Percentiles rank a stretch among this genome's conserved stretches.
Conservation (phyloP, 768 basidiomycete genomes). For the Cyathus striatus region DNA sequence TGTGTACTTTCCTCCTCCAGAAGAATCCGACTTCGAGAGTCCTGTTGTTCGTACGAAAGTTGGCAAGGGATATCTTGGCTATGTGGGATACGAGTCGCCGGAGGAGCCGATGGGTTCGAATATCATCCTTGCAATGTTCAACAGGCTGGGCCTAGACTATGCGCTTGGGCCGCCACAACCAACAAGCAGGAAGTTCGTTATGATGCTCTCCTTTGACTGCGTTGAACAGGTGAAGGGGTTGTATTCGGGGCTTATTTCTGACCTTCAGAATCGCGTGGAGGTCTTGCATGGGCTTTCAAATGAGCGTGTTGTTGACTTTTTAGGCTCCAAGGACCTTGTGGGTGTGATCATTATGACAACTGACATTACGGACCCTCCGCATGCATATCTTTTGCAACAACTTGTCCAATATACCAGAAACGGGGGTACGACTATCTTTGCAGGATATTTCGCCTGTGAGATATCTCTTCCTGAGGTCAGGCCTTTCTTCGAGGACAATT, state of each 20-base stretch:
- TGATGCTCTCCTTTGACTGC: slow-evolving; percentile 13
- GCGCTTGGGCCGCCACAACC: background rate
- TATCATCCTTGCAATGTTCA: slow-evolving; percentile 19
- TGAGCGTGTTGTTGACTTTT: slow-evolving; percentile 3
- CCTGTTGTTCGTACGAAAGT: slow-evolving; percentile 13
- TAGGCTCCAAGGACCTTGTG: slow-evolving; percentile 11
- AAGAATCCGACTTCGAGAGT: slow-evolving; percentile 13
- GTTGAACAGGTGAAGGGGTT: slow-evolving; percentile 7
- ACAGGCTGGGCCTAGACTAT: slow-evolving; percentile 9
- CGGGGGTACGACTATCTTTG: slow-evolving; percentile 23
- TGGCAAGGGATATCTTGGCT: slow-evolving; percentile 16
- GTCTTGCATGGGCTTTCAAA: slow-evolving; percentile 2
- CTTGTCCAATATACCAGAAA: slow-evolving; percentile 18
- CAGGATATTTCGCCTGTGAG: slow-evolving; percentile 12
- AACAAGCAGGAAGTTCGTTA: slow-evolving; percentile 4
- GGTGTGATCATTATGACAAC: slow-evolving; percentile 26
- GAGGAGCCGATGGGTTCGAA: slow-evolving; percentile 14
- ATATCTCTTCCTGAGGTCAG: slow-evolving; percentile 6
- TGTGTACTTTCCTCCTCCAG: too few species aligned
- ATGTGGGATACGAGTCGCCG: slow-evolving; percentile 17
- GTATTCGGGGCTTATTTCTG: slow-evolving; percentile 11
- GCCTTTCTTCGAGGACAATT: slow-evolving; percentile 9
- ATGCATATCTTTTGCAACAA: slow-evolving; percentile 11
- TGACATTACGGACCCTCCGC: slow-evolving; percentile 12
- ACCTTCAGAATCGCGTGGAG: slow-evolving; percentile 4